Percentiles rank a stretch among this genome's conserved stretches.
These are phyloP conservation scores for Aristolochia contorta DNA, from an alignment of 164 flowering plant genomes.

Conservation along the genomic window DNA sequence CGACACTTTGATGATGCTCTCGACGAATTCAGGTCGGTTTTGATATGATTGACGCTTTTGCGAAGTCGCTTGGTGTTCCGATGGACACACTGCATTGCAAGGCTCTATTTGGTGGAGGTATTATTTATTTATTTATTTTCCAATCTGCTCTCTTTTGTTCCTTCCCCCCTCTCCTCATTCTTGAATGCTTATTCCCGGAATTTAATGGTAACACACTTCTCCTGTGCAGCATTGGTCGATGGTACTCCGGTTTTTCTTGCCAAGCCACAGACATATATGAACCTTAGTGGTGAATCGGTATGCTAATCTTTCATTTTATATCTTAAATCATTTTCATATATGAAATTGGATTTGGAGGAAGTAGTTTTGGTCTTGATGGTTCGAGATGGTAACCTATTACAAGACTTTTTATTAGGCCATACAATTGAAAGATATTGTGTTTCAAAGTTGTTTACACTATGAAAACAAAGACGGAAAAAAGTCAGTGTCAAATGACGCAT, in stretches of 20 bases:
- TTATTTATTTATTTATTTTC: too few relatives aligned
- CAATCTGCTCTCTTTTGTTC: not conserved
- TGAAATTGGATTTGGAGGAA: too few relatives aligned
- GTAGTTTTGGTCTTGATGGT: too few relatives aligned
- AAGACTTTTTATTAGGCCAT: too few relatives aligned
- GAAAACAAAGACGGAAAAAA: too few relatives aligned
- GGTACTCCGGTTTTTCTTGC: constrained; percentile 76
- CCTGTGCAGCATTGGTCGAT: constrained; percentile 46
- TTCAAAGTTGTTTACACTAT: too few relatives aligned
- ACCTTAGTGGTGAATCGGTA: constrained; percentile 93
- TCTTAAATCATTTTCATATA: too few relatives aligned
- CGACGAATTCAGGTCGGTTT: constrained; percentile 61
- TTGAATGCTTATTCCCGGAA: not conserved
- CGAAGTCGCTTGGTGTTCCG: constrained; percentile 55
- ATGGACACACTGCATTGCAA: constrained; percentile 62
- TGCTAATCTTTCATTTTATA: constrained; percentile 7
- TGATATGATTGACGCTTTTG: constrained; percentile 81
- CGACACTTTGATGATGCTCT: not conserved
- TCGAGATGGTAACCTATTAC: too few relatives aligned
- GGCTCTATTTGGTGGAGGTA: constrained; percentile 87
- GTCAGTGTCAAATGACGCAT: too few relatives aligned
- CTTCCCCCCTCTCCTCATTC: not conserved
- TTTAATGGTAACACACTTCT: not conserved
- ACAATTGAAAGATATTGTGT: too few relatives aligned
- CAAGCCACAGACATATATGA: constrained; percentile 97